Percentiles rank a stretch among this genome's conserved stretches.
Conservation (phyloP, 163 green algal genomes). For the Chlorella variabilis region DNA sequence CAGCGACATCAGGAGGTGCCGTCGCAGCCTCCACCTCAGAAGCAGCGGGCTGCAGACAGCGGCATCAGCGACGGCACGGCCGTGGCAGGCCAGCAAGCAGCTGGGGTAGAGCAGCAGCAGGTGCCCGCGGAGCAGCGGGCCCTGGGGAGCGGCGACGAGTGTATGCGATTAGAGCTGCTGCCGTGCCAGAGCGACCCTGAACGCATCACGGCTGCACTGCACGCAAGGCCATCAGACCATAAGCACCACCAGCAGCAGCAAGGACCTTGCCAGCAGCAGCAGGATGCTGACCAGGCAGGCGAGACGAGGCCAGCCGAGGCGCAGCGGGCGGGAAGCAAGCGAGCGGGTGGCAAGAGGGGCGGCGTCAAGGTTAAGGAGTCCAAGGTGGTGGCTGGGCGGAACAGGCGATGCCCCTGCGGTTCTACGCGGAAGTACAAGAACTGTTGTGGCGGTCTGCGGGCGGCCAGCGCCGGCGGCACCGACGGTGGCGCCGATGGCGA, state of each 20-base stretch:
- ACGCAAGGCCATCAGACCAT: too few relatives aligned
- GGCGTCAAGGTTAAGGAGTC: background rate
- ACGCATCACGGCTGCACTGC: too few relatives aligned
- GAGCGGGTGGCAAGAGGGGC: background rate
- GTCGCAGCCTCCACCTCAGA: background rate
- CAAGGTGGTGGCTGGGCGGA: conserved; percentile 40
- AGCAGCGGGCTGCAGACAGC: background rate
- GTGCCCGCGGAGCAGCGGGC: too few relatives aligned
- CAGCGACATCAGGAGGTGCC: background rate
- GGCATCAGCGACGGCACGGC: background rate
- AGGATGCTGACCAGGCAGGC: background rate
- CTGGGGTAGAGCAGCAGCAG: background rate
- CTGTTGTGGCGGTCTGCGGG: conserved; percentile 60
- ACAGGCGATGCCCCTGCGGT: conserved; percentile 79
- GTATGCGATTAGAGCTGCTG: background rate
- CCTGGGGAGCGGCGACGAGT: too few relatives aligned
- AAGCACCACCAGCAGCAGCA: background rate
- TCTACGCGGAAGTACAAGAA: conserved; percentile 72
- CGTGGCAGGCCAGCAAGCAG: background rate
- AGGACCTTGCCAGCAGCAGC: background rate
- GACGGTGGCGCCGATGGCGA: too few relatives aligned
- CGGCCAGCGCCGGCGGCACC: background rate
- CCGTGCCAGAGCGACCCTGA: too few relatives aligned
- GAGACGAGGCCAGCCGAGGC: background rate
- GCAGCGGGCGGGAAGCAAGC: background rate